Conservation (phyloP, 768 basidiomycete genomes). For the Podaxis sp. region DNA sequence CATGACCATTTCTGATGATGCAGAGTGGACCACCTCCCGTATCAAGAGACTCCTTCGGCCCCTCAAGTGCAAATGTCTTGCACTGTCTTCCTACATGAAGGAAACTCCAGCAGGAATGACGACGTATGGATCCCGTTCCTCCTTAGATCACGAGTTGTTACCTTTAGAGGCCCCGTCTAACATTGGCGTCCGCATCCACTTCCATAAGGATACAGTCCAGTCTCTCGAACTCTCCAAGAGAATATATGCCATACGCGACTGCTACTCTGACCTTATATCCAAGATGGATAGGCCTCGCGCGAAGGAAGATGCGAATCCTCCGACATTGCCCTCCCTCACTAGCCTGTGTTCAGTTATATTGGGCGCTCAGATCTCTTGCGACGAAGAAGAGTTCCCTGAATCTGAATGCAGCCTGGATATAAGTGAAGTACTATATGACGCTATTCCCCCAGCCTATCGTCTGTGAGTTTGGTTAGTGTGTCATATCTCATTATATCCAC, state of each 20-base stretch:
- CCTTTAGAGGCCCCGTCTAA: conserved; percentile 37
- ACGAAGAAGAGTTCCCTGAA: neutral
- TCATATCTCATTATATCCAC: neutral
- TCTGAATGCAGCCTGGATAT: conserved; percentile 20
- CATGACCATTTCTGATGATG: conserved; percentile 2
- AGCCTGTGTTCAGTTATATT: conserved; percentile 17
- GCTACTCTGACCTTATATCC: conserved; percentile 49
- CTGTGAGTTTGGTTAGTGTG: conserved; percentile 31
- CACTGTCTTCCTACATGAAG: conserved; percentile 27
- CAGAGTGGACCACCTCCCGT: conserved; percentile 12
- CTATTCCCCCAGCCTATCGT: conserved; percentile 49
- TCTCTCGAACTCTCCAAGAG: conserved; percentile 39
- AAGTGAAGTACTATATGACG: conserved; percentile 45
- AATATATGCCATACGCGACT: conserved; percentile 53
- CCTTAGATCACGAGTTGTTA: conserved; percentile 25
- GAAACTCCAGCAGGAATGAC: neutral
- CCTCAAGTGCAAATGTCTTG: conserved; percentile 44
- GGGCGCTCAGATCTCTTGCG: conserved; percentile 17
- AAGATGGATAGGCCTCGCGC: conserved; percentile 22
- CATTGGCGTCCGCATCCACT: conserved; percentile 29
- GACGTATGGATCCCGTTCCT: neutral
- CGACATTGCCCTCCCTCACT: conserved; percentile 21
- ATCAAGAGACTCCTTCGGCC: conserved; percentile 47
- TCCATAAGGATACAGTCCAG: conserved; percentile 28
- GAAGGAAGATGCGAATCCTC: neutral